These are phyloP conservation scores for Eleusine indica DNA, from an alignment of 176 grass and related monocot genomes.

Conservation along the genomic window DNA sequence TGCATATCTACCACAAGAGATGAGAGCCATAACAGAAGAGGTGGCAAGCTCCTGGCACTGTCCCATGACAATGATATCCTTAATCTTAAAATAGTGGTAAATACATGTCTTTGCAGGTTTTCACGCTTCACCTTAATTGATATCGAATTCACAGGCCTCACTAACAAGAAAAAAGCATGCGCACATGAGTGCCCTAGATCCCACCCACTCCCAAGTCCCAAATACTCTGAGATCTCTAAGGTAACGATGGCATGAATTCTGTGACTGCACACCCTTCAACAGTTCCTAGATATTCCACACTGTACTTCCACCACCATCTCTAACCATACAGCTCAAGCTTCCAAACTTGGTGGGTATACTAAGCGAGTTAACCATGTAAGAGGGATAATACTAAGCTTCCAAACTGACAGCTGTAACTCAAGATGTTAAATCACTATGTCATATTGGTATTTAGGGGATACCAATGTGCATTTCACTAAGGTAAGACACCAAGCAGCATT, in stretches of 20 bases:
- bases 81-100: not conserved
- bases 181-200: not conserved
- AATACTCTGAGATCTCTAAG: not conserved
- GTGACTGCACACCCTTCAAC: not conserved
- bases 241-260: not conserved
- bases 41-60: not conserved
- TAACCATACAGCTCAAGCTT: constrained; percentile 16
- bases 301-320: not conserved
- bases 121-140: not conserved
- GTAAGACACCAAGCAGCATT: not conserved
- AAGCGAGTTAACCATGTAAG: not conserved
- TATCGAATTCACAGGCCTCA: not conserved
- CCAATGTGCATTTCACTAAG: not conserved
- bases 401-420: not conserved
- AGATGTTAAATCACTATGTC: not conserved
- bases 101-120: not conserved
- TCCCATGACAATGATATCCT: not conserved
- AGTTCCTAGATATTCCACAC: constrained; percentile 1
- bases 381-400: not conserved
- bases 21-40: not conserved
- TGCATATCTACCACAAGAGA: not conserved
- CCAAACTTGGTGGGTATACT: not conserved
- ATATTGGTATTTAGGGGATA: not conserved
- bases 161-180: not conserved
- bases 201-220: not conserved